Evolutionary conservation across 176 grass and related monocot species (phyloP).

Genomic region (Themeda triandra): DNA sequence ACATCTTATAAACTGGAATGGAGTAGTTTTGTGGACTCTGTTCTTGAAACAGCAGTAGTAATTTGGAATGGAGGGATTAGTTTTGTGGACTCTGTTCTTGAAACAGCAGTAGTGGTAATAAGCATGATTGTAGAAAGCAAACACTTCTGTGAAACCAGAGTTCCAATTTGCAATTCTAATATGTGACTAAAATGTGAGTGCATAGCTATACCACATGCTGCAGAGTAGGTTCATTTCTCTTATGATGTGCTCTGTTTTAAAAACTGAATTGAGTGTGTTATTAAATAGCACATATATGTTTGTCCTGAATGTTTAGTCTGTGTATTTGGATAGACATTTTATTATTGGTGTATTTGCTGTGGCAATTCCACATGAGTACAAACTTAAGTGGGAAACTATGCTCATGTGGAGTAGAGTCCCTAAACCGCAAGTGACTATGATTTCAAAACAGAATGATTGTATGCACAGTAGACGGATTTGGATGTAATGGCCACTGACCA

Average conservation of each 20-base stretch:
- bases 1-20: neutral
- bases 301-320: neutral
- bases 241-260: neutral
- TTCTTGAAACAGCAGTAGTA: constrained; percentile 17
- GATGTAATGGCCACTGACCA: neutral
- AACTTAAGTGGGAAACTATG: neutral
- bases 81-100: neutral
- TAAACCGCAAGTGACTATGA: neutral
- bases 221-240: neutral
- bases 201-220: neutral
- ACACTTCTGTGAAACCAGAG: neutral
- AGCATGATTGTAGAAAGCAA: neutral
- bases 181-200: neutral
- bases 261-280: neutral
- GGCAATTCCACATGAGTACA: neutral
- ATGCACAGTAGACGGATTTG: neutral
- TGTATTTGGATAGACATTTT: neutral
- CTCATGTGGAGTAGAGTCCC: neutral
- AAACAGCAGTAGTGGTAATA: constrained; percentile 15
- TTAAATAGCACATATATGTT: neutral
- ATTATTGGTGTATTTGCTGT: neutral
- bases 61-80: neutral
- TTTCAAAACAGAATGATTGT: neutral
- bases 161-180: neutral
- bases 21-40: neutral